Evolutionary conservation across 495 filamentous ascomycete genomes (phyloP).

Genomic region (Thermothielavioides terrestris): DNA sequence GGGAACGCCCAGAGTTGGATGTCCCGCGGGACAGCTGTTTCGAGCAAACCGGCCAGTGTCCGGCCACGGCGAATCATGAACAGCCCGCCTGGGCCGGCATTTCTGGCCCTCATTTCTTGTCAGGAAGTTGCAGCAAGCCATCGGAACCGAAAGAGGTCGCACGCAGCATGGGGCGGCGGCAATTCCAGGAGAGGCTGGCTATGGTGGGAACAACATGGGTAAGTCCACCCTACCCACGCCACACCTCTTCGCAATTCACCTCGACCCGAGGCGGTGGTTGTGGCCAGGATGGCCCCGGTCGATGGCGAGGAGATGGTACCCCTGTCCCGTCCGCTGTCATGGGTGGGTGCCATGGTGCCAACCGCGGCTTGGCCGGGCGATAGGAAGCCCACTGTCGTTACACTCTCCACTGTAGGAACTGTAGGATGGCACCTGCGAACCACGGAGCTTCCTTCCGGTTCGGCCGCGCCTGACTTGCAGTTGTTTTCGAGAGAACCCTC

Average conservation of each 20-base stretch:
- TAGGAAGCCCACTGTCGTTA: too few species aligned
- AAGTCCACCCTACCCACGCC: too few species aligned
- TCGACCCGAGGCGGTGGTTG: slow-evolving; percentile 23
- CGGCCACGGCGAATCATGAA: background rate
- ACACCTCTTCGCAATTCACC: too few species aligned
- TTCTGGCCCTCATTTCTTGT: background rate
- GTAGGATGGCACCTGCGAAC: background rate
- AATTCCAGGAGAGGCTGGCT: background rate
- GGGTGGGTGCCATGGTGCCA: too few species aligned
- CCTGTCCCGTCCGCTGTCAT: slow-evolving; percentile 13
- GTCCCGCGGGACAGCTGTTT: background rate
- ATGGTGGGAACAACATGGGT: background rate
- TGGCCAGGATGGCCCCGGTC: slow-evolving; percentile 23
- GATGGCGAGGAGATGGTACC: slow-evolving; percentile 18
- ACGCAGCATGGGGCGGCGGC: slow-evolving; percentile 5
- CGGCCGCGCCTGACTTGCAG: slow-evolving; percentile 8
- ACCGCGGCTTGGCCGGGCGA: slow-evolving; percentile 1
- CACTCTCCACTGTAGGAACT: too few species aligned
- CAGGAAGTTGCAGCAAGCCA: background rate
- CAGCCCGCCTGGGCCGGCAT: background rate
- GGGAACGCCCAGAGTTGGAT: background rate
- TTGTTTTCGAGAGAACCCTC: background rate
- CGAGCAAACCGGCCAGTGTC: background rate
- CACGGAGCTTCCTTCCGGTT: background rate
- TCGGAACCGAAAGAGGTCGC: background rate